Base-by-base conservation (phyloP, 2,329 filamentous ascomycete species). In the Clonostachys byssicola region DNA sequence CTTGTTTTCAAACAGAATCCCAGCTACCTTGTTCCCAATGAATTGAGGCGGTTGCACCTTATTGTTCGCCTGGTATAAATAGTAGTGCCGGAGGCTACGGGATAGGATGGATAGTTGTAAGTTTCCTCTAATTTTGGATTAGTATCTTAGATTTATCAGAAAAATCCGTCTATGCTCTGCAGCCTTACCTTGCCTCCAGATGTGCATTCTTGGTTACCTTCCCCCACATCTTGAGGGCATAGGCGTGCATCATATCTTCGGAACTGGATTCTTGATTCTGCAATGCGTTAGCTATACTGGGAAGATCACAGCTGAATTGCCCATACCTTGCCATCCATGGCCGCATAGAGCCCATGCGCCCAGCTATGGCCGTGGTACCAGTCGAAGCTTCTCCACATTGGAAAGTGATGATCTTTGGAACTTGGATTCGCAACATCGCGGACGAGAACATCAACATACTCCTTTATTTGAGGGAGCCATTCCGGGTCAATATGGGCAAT, bases 301-400 rank as follows among this genome's bases (percentile, higher is more conserved):
- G 14, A 50, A 41, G n/a, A 34, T 3, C 12, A 9, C 6, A 5
- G 23, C 12, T n/a, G 13, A 4, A 34, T 14, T 20, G 33, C 20
- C 10, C 43, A 45, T 42, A 72, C 83, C 68, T 92, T 92, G 51
- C 89, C 88, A 62, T 92, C 87, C 47, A 71, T 72, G 36, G 79
- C 75, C 51, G 87, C 80, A 57, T 82, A 88, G 6, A 92, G 68
- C 2, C 88, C 88, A 47, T 89, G 90, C 3, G 92, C 92, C 90
- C 92, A 96, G 49, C 86, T 91, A 73, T 97, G 94, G 3, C 92
- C 94, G 59, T 95, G 84, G 64, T 85, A 97, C 89, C 90, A 96
- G 67, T 97, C 94, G 60, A 96, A 97, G 48, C 75, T 81, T 43
- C 94, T 81, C 51, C 80, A 92, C 55, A 89, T 85, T 0, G 92